Conservation (phyloP, 768 basidiomycete genomes). For the Trametes maxima region DNA sequence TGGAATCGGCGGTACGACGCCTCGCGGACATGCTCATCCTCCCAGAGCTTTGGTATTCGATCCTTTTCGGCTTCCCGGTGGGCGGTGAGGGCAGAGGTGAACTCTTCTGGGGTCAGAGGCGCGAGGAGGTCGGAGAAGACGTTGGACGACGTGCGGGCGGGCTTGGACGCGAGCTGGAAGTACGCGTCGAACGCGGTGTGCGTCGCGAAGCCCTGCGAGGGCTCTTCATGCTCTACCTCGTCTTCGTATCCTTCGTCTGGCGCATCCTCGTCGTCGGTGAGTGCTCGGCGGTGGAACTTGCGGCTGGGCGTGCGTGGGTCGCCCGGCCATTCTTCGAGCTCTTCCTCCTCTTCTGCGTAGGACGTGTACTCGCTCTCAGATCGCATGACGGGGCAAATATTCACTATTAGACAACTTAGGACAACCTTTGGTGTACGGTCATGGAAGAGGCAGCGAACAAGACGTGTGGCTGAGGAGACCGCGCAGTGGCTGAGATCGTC, state of each 20-base stretch:
- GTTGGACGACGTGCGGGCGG: slow-evolving; percentile 73
- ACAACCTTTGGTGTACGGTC: background rate
- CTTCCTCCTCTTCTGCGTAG: slow-evolving; percentile 20
- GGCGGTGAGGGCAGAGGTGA: slow-evolving; percentile 37
- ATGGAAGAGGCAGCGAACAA: too few species aligned
- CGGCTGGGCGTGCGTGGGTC: slow-evolving; percentile 17
- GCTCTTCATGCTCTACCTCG: slow-evolving; percentile 16
- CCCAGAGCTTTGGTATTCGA: slow-evolving; percentile 27
- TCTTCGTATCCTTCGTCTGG: slow-evolving; percentile 29
- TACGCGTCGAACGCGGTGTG: slow-evolving; percentile 85
- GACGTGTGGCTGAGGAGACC: too few species aligned
- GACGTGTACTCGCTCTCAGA: slow-evolving; percentile 12
- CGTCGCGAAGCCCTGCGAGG: slow-evolving; percentile 41
- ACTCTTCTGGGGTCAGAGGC: slow-evolving; percentile 71
- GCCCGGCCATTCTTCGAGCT: slow-evolving; percentile 21
- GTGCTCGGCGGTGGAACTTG: slow-evolving; percentile 13
- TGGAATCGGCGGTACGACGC: slow-evolving; percentile 61
- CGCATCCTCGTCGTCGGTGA: slow-evolving; percentile 27
- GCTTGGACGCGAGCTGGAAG: slow-evolving; percentile 64
- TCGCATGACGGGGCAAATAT: background rate
- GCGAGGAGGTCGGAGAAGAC: slow-evolving; percentile 77
- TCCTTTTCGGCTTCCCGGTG: slow-evolving; percentile 33
- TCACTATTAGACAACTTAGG: background rate
- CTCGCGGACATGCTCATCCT: slow-evolving; percentile 30
- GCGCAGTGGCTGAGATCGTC: too few species aligned